Conservation (phyloP, 257 asterid genomes). For the Ophiorrhiza pumila region DNA sequence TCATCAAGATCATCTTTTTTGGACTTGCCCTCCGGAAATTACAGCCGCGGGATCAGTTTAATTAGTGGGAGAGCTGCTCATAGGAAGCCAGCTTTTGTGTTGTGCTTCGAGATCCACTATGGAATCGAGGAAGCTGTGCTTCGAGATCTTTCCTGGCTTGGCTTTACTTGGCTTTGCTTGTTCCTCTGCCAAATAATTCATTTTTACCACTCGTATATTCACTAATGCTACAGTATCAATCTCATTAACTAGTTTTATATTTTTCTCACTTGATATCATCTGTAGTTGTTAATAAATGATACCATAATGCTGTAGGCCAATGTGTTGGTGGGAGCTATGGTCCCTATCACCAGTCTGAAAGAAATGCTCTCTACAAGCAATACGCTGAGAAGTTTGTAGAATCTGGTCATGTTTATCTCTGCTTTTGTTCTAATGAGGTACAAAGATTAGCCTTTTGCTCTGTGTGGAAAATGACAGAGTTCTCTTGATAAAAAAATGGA, state of each 20-base stretch:
- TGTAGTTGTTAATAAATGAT: neutral
- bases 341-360: constrained; percentile 92
- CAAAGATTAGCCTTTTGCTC: neutral
- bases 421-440: constrained; percentile 92
- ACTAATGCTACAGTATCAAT: too few relatives aligned
- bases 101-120: constrained; percentile 82
- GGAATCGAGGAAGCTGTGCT: constrained; percentile 92
- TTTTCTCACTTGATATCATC: neutral
- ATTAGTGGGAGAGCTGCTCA: neutral
- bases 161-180: constrained; percentile 54
- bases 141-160: constrained; percentile 95
- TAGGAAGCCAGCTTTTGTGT: constrained; percentile 27
- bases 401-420: constrained; percentile 80
- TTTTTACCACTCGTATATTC: too few relatives aligned
- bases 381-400: constrained; percentile 74
- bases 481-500: too few relatives aligned
- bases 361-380: constrained; percentile 80
- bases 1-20: neutral
- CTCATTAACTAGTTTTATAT: too few relatives aligned
- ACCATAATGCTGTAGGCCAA: constrained; percentile 59
- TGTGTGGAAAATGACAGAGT: too few relatives aligned
- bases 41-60: constrained; percentile 22
- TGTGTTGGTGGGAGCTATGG: constrained; percentile 80
- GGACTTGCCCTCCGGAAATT: neutral
- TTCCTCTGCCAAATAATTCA: neutral